Evolutionary conservation across 2,329 filamentous ascomycete species (phyloP), one percentile per base, ranked within the genome.

Genomic region (Fusarium sarcochroum): DNA sequence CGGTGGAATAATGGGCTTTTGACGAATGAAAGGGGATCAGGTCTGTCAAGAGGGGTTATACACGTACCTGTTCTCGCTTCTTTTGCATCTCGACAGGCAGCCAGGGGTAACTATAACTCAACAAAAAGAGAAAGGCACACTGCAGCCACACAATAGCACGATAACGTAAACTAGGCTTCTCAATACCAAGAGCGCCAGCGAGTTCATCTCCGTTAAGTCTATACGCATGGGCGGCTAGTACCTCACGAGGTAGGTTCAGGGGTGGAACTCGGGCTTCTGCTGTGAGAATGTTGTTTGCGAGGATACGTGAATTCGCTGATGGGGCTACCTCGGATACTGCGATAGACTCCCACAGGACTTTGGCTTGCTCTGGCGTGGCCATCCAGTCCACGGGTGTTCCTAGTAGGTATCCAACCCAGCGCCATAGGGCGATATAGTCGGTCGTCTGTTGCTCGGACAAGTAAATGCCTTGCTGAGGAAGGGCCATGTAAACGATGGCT

Each of bases 401-500:
- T 72, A 93, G 85, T 30, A 94, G 82, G 73, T 93, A 85, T 1
- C 87, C 91, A 14, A 94, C 87, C 66, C 92, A 91, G 4, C 92
- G 86, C 91, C 92, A 95, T 1, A 95, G 80, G 0, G 91, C 91
- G 44, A 93, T 82, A 75, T 93, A 94, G 72, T 94, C 91, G 3
- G 75, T 74, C 3, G 87, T 88, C 74, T 95, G 91, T 58, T 86
- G 85, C 27, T 83, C 59, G 0, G 85, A 84, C 25, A 92, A 80
- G 68, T 81, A 89, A 55, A 95, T 89, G 4, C 92, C 92, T 79
- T 94, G 92, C 0, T 91, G 84, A 0, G 92, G 92, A 6, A 94
- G 83, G 23, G 87, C 86, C 25, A 93, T 76, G 84, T 87, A 94
- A 62, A 94, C 84, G 3, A 93, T 77, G 0, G 86, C 86, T 1